A percentile compares a stretch with the other conserved stretches of the same genome.
These are phyloP conservation scores for Trichoderma koningii DNA, from an alignment of 2,329 filamentous ascomycete genomes.

Conservation along the genomic window DNA sequence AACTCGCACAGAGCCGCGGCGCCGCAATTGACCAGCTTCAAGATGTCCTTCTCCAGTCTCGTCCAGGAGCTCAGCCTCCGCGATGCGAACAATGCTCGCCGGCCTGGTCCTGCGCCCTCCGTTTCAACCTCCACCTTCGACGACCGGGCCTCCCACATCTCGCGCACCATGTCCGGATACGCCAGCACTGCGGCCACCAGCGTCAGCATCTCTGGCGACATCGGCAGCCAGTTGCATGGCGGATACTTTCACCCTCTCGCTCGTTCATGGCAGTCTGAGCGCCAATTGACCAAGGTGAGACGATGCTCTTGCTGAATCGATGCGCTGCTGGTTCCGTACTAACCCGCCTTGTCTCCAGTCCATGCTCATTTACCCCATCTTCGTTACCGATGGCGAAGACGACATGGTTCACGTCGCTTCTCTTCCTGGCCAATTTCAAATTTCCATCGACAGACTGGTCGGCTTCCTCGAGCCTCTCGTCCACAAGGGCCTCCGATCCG, in stretches of 20 bases:
- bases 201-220: constrained; percentile 72
- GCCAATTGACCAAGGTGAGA: constrained; percentile 78
- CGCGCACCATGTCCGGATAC: constrained; percentile 62
- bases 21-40: constrained; percentile 25
- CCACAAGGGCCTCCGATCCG: constrained; percentile 84
- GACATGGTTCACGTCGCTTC: constrained; percentile 90
- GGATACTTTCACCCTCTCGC: constrained; percentile 81
- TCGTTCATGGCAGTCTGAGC: constrained; percentile 79
- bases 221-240: constrained; percentile 80
- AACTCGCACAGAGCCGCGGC: background rate
- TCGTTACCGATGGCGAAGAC: constrained; percentile 91
- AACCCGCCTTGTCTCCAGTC: constrained; percentile 57
- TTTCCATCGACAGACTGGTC: constrained; percentile 82
- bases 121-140: constrained; percentile 61
- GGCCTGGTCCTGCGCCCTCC: constrained; percentile 49
- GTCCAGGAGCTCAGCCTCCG: constrained; percentile 65
- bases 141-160: constrained; percentile 62
- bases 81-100: constrained; percentile 53
- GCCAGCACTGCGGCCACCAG: constrained; percentile 67
- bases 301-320: background rate
- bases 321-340: constrained; percentile 2
- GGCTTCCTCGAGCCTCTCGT: constrained; percentile 85
- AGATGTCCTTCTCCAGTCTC: constrained; percentile 69
- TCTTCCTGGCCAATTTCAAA: constrained; percentile 84
- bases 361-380: constrained; percentile 98